Base-by-base conservation (phyloP, 2,329 filamentous ascomycete species). In the Rhinocladiella mackenziei region DNA sequence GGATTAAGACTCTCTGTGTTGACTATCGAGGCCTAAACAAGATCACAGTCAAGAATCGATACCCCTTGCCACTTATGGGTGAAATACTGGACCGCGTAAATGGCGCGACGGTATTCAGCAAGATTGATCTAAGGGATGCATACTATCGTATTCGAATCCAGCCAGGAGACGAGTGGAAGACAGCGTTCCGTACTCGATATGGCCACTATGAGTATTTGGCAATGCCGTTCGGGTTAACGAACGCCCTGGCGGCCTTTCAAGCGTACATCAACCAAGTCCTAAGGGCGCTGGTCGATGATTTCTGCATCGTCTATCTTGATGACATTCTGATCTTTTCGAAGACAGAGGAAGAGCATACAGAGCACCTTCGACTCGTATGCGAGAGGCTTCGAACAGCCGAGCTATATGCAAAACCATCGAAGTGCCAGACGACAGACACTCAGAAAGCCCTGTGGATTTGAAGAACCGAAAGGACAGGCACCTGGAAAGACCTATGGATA, bases 111-210 rank as follows among this genome's bases (percentile, higher is more conserved):
- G 39, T 36, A 2, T 61, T 57, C 23, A 54, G 44, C 3, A 58
- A 45, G 15, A n/a, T 63, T 4, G 54, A 62, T 44, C 6, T 63
- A 10, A 41, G 51, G 14, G 25, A 48, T 14, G 40, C 35, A 4
- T 64, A 58, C 35, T 45, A 63, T 31, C 15, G 28, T 2, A 48
- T 64, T n/a, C 19, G n/a, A 4, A 62, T 63, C 23, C 41, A 33
- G 15, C 29, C 57, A 54, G 43, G 40, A n/a, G 38, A 65, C 20
- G 37, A 64, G 53, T 64, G 49, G 48, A 65, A 64, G 37, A 66
- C 39, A 5, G 50, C 40, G 11, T 65, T 65, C 49, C 37, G 45
- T 15, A 60, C 20, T 9, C 31, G 36, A 20, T 62, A 55, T 35
- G 44, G 52, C 3, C 36, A 57, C 20, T 66, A 50, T 46, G 47